phyloP scores from a whole-genome alignment of 225 moss, liverwort and hornwort genomes.

The Marchantia paleacea region DNA sequence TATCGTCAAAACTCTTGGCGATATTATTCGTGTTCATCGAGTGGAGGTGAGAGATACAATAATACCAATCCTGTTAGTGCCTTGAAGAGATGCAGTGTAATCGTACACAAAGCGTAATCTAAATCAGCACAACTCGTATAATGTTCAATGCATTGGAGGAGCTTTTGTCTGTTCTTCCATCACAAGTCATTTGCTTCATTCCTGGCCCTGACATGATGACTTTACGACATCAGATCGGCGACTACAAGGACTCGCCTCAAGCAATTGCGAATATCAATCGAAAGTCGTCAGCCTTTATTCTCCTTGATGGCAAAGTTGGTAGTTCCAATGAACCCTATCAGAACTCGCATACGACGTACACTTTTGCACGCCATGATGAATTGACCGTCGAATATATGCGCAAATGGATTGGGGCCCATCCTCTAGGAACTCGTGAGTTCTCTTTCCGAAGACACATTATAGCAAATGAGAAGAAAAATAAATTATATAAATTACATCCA shows the following conservation, averaged over 20 bases:
- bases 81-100: neutral
- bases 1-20: constrained; percentile 57
- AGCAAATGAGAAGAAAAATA: too few species aligned
- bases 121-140: neutral
- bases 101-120: neutral
- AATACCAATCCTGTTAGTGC: neutral
- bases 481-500: neutral
- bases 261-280: constrained; percentile 60
- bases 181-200: neutral
- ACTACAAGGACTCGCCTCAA: constrained; percentile 56
- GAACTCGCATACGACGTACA: constrained; percentile 52
- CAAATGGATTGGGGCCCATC: constrained; percentile 47
- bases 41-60: constrained; percentile 40
- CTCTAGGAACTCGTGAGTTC: constrained; percentile 49
- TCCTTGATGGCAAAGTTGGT: constrained; percentile 57
- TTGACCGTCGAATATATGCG: constrained; percentile 55
- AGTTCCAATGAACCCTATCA: constrained; percentile 72
- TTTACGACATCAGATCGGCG: constrained; percentile 47
- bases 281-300: constrained; percentile 60
- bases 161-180: too few species aligned
- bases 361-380: constrained; percentile 61
- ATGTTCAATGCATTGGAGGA: too few species aligned
- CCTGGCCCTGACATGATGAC: neutral
- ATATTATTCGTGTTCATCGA: constrained; percentile 88
- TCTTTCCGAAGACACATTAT: neutral